These are phyloP conservation scores for Aspergillus awamori DNA, from an alignment of 2,329 filamentous ascomycete genomes.

Conservation along the genomic window DNA sequence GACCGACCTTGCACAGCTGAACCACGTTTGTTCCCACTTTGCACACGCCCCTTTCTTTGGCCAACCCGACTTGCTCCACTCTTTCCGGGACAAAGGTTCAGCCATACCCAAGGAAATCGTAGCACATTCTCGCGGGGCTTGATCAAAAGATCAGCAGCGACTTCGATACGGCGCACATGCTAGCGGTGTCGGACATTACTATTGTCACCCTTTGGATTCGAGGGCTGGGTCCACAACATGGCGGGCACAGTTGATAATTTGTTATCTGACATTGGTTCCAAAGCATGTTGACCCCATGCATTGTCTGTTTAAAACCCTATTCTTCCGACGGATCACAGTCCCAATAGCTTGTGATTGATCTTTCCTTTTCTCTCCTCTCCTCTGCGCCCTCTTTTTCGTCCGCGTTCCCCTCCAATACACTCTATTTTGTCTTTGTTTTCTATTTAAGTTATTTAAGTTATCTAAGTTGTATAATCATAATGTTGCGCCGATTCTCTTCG, in stretches of 20 bases:
- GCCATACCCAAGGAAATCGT: conserved; percentile 7
- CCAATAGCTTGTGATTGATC: conserved; percentile 15
- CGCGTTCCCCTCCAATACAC: background rate
- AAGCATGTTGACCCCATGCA: conserved; percentile 7
- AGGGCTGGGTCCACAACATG: conserved; percentile 15
- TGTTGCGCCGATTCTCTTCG: conserved; percentile 46
- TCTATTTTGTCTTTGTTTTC: conserved; percentile 5
- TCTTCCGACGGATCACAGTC: conserved; percentile 7
- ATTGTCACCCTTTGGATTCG: conserved; percentile 20
- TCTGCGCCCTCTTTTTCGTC: background rate
- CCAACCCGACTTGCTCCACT: conserved; percentile 10
- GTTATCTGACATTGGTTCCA: conserved; percentile 8
- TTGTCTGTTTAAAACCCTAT: conserved; percentile 14
- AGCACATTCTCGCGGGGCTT: conserved; percentile 12
- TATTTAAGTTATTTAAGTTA: background rate
- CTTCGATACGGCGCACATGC: conserved; percentile 5
- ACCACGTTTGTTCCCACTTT: conserved; percentile 5
- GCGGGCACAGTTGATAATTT: conserved; percentile 10
- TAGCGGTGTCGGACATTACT: conserved; percentile 9
- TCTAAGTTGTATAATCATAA: conserved; percentile 27
- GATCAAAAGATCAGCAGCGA: conserved; percentile 9
- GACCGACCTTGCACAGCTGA: conserved; percentile 3
- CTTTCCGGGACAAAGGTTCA: conserved; percentile 7
- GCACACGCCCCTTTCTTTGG: conserved; percentile 5
- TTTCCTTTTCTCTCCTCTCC: conserved; percentile 4